Conservation (phyloP, 495 filamentous ascomycete species). For the Barbatosphaeria neglecta region DNA sequence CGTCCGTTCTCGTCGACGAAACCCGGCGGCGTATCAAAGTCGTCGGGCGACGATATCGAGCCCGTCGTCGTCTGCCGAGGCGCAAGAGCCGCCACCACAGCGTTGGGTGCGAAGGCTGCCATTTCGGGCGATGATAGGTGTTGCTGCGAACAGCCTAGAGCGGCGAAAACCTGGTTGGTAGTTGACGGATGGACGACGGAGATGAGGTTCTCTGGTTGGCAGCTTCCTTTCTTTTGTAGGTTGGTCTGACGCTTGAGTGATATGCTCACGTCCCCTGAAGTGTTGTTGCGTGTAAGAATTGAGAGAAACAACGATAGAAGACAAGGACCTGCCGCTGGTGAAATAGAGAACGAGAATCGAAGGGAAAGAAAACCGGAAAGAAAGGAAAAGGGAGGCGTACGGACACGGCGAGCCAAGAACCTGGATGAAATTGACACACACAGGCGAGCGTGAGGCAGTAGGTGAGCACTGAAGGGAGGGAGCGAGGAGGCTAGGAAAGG, state of each 20-base stretch:
- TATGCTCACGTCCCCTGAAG: neutral
- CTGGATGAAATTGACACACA: too few relatives aligned
- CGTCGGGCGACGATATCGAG: neutral
- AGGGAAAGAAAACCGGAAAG: too few relatives aligned
- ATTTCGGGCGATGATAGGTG: neutral
- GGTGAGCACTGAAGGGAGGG: too few relatives aligned
- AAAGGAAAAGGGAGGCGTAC: too few relatives aligned
- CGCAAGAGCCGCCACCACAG: neutral
- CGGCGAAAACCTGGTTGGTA: neutral
- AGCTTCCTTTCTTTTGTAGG: neutral
- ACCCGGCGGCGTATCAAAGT: constrained; percentile 1
- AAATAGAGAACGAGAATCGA: too few relatives aligned
- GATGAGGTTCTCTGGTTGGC: too few relatives aligned
- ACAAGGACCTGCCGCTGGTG: too few relatives aligned
- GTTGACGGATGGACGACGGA: neutral
- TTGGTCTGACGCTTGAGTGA: neutral
- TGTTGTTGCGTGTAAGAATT: neutral
- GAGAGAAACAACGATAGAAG: too few relatives aligned
- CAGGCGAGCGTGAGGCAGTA: too few relatives aligned
- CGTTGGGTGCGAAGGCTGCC: neutral
- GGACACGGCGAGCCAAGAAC: too few relatives aligned
- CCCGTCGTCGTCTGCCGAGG: neutral
- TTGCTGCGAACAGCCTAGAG: neutral
- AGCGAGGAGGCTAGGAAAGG: too few relatives aligned
- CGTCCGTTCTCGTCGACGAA: constrained; percentile 23